Base-by-base conservation (phyloP, 1,139 yeast species). In the Kodamaea anthophila region DNA sequence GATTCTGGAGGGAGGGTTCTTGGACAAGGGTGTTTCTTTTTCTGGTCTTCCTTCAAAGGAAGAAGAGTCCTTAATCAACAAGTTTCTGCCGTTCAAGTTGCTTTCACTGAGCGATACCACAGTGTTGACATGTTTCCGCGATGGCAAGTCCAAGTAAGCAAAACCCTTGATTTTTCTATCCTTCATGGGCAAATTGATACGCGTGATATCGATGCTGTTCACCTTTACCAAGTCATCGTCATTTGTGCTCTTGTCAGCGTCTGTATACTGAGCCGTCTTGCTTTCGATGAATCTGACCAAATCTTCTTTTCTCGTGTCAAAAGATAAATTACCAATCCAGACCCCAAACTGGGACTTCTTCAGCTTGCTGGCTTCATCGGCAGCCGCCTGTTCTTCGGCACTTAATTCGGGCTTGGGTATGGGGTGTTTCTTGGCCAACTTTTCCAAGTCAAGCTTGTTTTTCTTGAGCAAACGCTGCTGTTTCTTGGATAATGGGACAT, bases 301-400 rank as follows among this genome's bases (percentile, higher is more conserved):
- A 39, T 87, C 94, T 23, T 83, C 93, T 44, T 72, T 77, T 1
- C 79, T 69, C 5, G 96, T 87, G 33, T 84, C 93, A 46, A 82
- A 93, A 0, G 96, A 71, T 42, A 93, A 58, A 52, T 91, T 93
- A 28, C 98, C 98, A 26, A 91, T 73, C 98, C 98, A 91, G 15
- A 87, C 93, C 26, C 94, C 94, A 46, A 62, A 76, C 33, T 69
- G 72, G 3, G 80, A 68, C 42, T 67, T 69, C 43, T 52, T 60
- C 31, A 48, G 44, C 36, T 40, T 48, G 36, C 41, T 41, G 28
- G 48, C 49, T 9, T 43, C 51, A 14, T 39, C 50, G n/a, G 40
- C 50, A 13, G 44, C 49, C 4, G 41, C 51, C 21, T 50, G 51
- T 32, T 53, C 52, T 31, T 53, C 61, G 18, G 51, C 52, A 9